Percentiles rank a stretch among this genome's conserved stretches.
phyloP scores from a whole-genome alignment of 345 rosid species.

The Mercurialis annua region DNA sequence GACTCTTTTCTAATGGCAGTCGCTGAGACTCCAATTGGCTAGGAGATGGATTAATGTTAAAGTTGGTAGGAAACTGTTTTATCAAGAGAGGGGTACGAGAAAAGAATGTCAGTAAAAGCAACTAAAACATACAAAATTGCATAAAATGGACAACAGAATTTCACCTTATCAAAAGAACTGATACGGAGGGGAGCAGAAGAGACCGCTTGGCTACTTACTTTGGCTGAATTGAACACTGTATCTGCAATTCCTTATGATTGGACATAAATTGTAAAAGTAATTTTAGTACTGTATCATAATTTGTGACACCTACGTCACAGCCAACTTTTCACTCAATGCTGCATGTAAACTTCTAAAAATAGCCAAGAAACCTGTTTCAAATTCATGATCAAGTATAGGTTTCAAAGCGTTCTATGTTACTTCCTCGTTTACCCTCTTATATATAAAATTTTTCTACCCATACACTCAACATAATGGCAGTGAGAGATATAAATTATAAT shows the following conservation, averaged over 20 bases:
- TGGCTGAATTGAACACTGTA: constrained; percentile 23
- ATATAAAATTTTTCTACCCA: neutral
- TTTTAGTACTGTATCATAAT: neutral
- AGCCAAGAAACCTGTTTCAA: neutral
- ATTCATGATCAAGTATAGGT: neutral
- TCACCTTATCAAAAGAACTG: constrained; percentile 33
- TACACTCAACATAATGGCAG: neutral
- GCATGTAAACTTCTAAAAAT: neutral
- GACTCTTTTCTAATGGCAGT: constrained; percentile 37
- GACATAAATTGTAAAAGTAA: neutral
- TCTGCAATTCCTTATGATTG: constrained; percentile 27
- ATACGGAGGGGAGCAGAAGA: constrained; percentile 22
- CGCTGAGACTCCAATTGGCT: constrained; percentile 28
- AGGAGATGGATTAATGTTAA: constrained; percentile 23
- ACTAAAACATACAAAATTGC: neutral
- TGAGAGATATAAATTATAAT: neutral
- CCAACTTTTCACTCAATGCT: neutral
- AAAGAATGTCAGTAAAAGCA: constrained; percentile 9
- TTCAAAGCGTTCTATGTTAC: neutral
- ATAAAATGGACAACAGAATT: neutral
- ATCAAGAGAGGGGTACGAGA: neutral
- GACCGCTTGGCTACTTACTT: constrained; percentile 25
- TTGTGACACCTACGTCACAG: neutral
- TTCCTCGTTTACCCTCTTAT: neutral
- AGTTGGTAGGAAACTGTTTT: constrained; percentile 25